A percentile compares a stretch with the other conserved stretches of the same genome.
These are phyloP conservation scores for Fraxinus dipetala DNA, from an alignment of 305 asterid genomes.

Conservation along the genomic window DNA sequence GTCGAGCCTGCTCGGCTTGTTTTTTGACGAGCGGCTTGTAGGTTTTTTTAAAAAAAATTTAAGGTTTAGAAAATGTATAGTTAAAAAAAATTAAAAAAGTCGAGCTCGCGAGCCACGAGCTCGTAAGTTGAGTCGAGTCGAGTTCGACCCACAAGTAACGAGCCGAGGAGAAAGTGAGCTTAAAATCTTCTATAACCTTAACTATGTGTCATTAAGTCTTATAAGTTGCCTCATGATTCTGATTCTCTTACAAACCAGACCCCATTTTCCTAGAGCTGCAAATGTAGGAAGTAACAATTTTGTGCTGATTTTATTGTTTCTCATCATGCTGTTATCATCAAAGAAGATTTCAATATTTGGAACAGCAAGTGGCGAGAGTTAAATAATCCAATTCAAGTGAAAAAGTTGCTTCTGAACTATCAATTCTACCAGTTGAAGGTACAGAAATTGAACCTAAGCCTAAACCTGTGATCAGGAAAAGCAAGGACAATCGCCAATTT, in stretches of 20 bases:
- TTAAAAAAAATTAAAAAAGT: no score
- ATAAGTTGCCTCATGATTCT: conserved; percentile 50
- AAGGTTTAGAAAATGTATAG: no score
- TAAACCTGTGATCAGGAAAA: not conserved
- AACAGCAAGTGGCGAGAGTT: conserved; percentile 6
- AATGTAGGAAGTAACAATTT: conserved; percentile 31
- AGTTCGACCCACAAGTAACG: no score
- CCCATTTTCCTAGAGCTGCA: conserved; percentile 25
- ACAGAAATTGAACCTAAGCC: not conserved
- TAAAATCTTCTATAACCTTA: conserved; percentile 39
- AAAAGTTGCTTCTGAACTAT: conserved; percentile 10
- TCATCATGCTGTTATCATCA: conserved; percentile 33
- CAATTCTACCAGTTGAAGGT: conserved; percentile 16
- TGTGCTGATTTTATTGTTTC: conserved; percentile 38
- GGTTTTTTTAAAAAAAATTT: no score
- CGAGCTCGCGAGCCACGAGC: no score
- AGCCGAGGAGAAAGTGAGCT: conserved; percentile 41
- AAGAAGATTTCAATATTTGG: conserved; percentile 42
- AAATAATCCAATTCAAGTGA: not conserved
- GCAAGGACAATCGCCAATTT: not conserved
- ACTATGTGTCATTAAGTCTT: conserved; percentile 44
- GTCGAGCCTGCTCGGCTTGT: no score
- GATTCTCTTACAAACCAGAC: conserved; percentile 40
- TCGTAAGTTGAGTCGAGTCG: no score
- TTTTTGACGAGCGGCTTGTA: no score